Conservation (phyloP, 2,329 filamentous ascomycete genomes). For the Phymatotrichopsis omnivora region DNA sequence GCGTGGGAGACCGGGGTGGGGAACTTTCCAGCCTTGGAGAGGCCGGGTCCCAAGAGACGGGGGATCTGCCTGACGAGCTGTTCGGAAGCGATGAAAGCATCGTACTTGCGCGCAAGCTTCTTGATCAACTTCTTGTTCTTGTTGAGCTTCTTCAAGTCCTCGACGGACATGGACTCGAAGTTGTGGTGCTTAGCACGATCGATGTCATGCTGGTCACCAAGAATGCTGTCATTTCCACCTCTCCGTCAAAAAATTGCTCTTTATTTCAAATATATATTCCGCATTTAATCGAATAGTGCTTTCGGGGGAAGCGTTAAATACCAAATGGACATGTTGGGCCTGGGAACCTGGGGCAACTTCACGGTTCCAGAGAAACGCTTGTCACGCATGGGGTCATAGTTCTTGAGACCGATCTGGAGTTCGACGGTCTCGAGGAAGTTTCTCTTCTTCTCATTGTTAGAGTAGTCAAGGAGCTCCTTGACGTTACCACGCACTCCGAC, state of each 20-base stretch:
- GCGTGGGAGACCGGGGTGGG: constrained; percentile 94
- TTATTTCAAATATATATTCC: background rate
- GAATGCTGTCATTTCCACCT: constrained; percentile 47
- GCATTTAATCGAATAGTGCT: background rate
- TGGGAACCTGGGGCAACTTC: constrained; percentile 83
- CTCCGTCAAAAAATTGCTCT: background rate
- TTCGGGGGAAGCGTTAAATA: constrained; percentile 33
- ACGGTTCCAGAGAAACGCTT: constrained; percentile 99
- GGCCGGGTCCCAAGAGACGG: constrained; percentile 96
- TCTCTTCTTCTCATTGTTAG: constrained; percentile 87
- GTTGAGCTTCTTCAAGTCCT: constrained; percentile 99
- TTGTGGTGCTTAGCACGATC: constrained; percentile 99
- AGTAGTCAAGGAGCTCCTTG: constrained; percentile 89
- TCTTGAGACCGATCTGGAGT: constrained; percentile 89
- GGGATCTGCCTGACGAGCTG: constrained; percentile 99
- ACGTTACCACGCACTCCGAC: constrained; percentile 96
- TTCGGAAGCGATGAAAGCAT: constrained; percentile 97
- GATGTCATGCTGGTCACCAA: constrained; percentile 95
- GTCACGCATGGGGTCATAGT: constrained; percentile 99
- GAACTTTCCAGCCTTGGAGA: constrained; percentile 99
- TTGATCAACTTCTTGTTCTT: constrained; percentile 99
- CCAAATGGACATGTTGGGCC: constrained; percentile 83
- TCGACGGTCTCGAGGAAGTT: constrained; percentile 96
- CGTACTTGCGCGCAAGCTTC: constrained; percentile 99
- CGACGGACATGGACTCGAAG: constrained; percentile 94